A percentile compares a stretch with the other conserved stretches of the same genome.
Conservation (phyloP, 768 basidiomycete species). For the Dendrothele bispora region DNA sequence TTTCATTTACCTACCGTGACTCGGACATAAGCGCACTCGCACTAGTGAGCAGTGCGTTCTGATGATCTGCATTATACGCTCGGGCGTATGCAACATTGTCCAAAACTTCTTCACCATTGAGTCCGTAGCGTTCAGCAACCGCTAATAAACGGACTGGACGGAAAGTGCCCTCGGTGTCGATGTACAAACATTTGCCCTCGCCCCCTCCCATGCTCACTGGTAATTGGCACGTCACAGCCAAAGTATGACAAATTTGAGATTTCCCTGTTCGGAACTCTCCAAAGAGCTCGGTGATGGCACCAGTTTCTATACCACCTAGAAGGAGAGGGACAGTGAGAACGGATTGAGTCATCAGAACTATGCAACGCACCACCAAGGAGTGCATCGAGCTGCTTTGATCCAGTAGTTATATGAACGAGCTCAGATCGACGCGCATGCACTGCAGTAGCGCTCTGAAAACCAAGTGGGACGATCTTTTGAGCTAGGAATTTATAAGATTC, state of each 20-base stretch:
- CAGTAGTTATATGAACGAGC: conserved; percentile 94
- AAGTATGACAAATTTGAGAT: conserved; percentile 96
- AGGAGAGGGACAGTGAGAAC: conserved; percentile 6
- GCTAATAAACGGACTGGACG: conserved; percentile 93
- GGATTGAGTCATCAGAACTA: conserved; percentile 6
- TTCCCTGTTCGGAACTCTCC: conserved; percentile 99
- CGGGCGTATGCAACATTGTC: conserved; percentile 99
- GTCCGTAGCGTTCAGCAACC: conserved; percentile 93
- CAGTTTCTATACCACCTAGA: conserved; percentile 95
- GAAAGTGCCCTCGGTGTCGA: conserved; percentile 99
- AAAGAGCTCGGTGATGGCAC: conserved; percentile 96
- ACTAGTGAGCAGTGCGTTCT: conserved; percentile 82
- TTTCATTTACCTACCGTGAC: conserved; percentile 66
- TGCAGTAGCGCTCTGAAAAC: conserved; percentile 98
- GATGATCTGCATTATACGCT: conserved; percentile 98
- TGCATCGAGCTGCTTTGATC: conserved; percentile 94
- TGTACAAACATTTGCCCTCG: conserved; percentile 98
- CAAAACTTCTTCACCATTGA: conserved; percentile 96
- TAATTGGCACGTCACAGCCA: conserved; percentile 97
- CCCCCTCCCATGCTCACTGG: conserved; percentile 98
- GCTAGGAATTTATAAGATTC: conserved; percentile 46
- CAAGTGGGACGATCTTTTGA: conserved; percentile 93
- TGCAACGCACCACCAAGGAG: conserved; percentile 75
- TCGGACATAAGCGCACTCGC: conserved; percentile 99
- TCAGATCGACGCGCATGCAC: conserved; percentile 94